Base-by-base conservation (phyloP, 148 eudicot genomes). In the Rhododendron mucronatum region DNA sequence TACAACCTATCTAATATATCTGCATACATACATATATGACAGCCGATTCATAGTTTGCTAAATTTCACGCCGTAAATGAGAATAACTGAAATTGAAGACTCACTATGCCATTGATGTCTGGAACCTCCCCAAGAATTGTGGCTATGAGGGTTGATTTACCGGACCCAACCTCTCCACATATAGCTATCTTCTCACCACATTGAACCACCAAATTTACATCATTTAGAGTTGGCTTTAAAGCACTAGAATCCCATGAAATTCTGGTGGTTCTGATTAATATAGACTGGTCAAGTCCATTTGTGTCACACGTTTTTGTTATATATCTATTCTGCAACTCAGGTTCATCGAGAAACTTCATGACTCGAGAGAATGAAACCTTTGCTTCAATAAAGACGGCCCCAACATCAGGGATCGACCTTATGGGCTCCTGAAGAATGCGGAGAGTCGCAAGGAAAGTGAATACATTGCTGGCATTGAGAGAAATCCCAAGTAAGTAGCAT, bases 151-250 rank as follows among this genome's bases (percentile, higher is more conserved):
- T 93, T 11, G 96, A 90, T 88, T 94, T 94, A 18, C 96, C 96
- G 1, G 95, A 84, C n/a, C 96, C 96, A 85, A 94, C 94, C 84
- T 87, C 91, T 35, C 96, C 96, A 90, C 96, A 94, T 30, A 94
- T 74, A 4, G 96, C 96, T 51, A 93, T 89, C 81, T 90, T 91
- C 82, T 90, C 88, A 47, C 94, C 94, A 51, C 37, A 78, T 85
- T 84, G 81, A 39, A 92, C 88, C 18, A 33, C 21, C 78, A 74
- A 2, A 35, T 35, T 33, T 5, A 74, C 41, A 33, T 74, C 23
- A 4, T 5, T 35, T 33, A 74, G 44, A 74, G 78, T 74, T 33
- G 78, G 4, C 45, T 7, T 37, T 74, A 74, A 80, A 44, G 88
- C 87, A 45, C 11, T 11, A 26, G 50, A 37, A 65, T 92, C 92